phyloP scores from a whole-genome alignment of 371 early-diverging fungal genomes.

The Actinomortierella wolfii region DNA sequence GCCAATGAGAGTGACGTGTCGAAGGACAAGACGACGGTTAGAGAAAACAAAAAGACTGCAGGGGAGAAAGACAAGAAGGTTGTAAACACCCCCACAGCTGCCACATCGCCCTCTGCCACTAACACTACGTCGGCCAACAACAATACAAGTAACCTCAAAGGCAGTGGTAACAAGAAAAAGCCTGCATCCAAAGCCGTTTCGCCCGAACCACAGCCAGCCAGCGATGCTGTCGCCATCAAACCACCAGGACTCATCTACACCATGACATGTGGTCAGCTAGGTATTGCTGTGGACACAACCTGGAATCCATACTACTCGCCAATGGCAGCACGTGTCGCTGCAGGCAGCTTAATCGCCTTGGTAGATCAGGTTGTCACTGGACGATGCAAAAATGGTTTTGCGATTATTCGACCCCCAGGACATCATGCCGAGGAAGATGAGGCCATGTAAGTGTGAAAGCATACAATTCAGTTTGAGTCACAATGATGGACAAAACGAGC shows the following conservation, averaged over 20 bases:
- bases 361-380: slow-evolving; percentile 60
- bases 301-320: slow-evolving; percentile 60
- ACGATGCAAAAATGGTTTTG: slow-evolving; percentile 65
- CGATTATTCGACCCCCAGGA: slow-evolving; percentile 68
- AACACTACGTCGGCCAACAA: too few species aligned
- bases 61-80: slow-evolving; percentile 2
- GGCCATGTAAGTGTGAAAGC: slow-evolving; percentile 51
- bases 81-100: slow-evolving; percentile 16
- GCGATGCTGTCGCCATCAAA: slow-evolving; percentile 42
- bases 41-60: background rate
- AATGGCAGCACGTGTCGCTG: slow-evolving; percentile 58
- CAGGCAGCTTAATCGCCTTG: slow-evolving; percentile 59
- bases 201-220: slow-evolving; percentile 28
- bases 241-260: slow-evolving; percentile 57
- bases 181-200: slow-evolving; percentile 21
- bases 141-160: too few species aligned
- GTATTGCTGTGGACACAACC: slow-evolving; percentile 65
- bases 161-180: slow-evolving; percentile 18
- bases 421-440: slow-evolving; percentile 72
- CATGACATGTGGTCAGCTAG: slow-evolving; percentile 62
- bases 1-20: background rate
- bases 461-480: background rate
- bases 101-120: slow-evolving; percentile 24
- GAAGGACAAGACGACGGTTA: slow-evolving; percentile 2
- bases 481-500: background rate